Conservation (phyloP, 1,139 yeast genomes). For the Sugiyamaella sp. region DNA sequence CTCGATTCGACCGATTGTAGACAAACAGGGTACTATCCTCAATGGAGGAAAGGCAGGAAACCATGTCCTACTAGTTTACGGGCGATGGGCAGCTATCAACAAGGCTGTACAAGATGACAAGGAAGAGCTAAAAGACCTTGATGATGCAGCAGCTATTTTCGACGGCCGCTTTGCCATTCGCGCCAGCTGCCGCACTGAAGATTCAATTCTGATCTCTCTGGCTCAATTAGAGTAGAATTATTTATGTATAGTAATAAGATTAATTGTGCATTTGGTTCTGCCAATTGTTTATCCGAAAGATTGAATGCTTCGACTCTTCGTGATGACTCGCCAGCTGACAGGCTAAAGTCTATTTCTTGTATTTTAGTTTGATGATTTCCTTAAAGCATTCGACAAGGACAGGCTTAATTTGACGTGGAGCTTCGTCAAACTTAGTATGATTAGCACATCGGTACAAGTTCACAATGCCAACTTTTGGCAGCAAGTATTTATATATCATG, state of each 20-base stretch:
- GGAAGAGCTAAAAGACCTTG: conserved; percentile 55
- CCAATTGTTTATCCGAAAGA: background rate
- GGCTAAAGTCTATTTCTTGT: no score
- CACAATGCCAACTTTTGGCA: no score
- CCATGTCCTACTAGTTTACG: conserved; percentile 59
- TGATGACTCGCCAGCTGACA: background rate
- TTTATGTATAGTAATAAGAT: background rate
- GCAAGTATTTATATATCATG: background rate
- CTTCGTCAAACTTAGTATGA: background rate
- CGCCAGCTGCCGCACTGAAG: conserved; percentile 65
- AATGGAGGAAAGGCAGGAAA: conserved; percentile 29
- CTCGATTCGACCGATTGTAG: conserved; percentile 15
- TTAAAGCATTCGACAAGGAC: no score
- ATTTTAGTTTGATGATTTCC: no score
- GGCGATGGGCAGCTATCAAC: conserved; percentile 62
- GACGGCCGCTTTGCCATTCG: conserved; percentile 65
- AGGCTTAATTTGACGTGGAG: background rate
- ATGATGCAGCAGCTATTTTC: conserved; percentile 61
- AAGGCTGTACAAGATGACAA: conserved; percentile 54
- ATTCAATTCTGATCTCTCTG: conserved; percentile 65
- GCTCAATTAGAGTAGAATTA: conserved; percentile 17
- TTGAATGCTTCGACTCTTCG: no score
- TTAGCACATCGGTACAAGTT: background rate
- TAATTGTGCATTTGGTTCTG: background rate
- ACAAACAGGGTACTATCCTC: conserved; percentile 22